Percentiles rank a stretch among this genome's conserved stretches.
phyloP scores from a whole-genome alignment of 805 yeast species.

The Sugiyamaella mastotermitis region DNA sequence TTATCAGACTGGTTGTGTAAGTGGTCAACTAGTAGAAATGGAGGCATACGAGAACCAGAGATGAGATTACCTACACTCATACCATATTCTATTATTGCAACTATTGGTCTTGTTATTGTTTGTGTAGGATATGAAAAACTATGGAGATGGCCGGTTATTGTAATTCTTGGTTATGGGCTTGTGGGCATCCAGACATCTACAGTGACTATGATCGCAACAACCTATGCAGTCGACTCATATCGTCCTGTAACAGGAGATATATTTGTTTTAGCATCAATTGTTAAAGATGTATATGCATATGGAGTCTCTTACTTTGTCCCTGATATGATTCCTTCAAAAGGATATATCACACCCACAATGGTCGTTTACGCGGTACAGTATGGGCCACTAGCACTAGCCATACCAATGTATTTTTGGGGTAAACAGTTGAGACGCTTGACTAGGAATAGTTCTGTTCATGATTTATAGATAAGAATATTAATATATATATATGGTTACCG shows the following conservation, averaged over 20 bases:
- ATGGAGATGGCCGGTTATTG: conserved; percentile 10
- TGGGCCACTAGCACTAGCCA: conserved; percentile 1
- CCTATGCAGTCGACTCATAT: conserved; percentile 10
- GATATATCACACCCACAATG: conserved; percentile 7
- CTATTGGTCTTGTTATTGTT: conserved; percentile 4
- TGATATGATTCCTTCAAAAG: conserved; percentile 1
- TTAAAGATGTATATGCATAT: conserved; percentile 9
- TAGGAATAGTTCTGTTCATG: conserved; percentile 8
- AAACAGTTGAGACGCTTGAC: conserved; percentile 6
- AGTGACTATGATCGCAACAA: conserved; percentile 2
- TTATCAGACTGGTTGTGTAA: conserved; percentile 6
- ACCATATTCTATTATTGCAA: conserved; percentile 1
- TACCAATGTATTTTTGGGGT: conserved; percentile 8
- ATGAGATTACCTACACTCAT: conserved; percentile 9
- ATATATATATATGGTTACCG: too few species aligned
- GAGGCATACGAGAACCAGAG: conserved; percentile 9
- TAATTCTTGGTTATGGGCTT: conserved; percentile 6
- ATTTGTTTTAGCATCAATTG: conserved; percentile 7
- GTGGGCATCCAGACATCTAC: conserved; percentile 6
- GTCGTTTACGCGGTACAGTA: conserved; percentile 1
- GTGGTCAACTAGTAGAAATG: conserved; percentile 3
- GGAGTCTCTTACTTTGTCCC: conserved; percentile 9
- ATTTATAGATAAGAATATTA: conserved; percentile 4
- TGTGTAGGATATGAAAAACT: conserved; percentile 1
- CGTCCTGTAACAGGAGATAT: conserved; percentile 6